Evolutionary conservation across 768 basidiomycete species (phyloP), one percentile per base, ranked within the genome.

Genomic region (Boletus rubroflammeus): DNA sequence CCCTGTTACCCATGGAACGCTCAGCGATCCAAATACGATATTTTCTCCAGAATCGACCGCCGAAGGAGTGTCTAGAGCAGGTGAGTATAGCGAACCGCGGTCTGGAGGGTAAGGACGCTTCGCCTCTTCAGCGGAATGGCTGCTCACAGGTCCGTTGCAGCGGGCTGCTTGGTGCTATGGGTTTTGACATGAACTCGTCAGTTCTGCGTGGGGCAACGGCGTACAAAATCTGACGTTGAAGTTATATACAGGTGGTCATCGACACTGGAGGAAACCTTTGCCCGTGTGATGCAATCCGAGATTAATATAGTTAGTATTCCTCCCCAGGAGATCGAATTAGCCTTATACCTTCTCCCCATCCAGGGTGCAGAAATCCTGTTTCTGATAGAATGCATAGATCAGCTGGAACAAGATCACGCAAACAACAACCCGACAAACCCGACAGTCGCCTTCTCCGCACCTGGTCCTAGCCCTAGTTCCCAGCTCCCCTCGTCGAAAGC

Each of bases 141-240:
- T 36, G 46, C 43, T 65, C 3, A 63, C 2, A 0, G 0, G 6
- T 14, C 10, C 3, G 9, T 23, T 26, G 3, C 14, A 62, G 60
- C 39, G 43, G 46, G 3, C 13, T 17, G n/a, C 32, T 14, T 10
- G 9, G 36, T 19, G 3, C 5, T 17, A 39, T 42, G 14, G 15
- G 19, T 4, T 15, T 45, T 11, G 46, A 58, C n/a, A 21, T 28
- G 25, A 51, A 39, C 28, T 36, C 31, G 63, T 62, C 2, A 43
- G 56, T 55, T 28, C 38, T 10, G 0, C 17, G 25, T 21, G 7
- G 9, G 3, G 36, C 48, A 38, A 1, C 9, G 11, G 17, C 1
- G 9, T 9, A 3, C 40, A 28, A 25, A 23, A 5, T 25, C 17
- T 38, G 35, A 49, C 15, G 5, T 2, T 9, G 2, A 21, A 13